Evolutionary conservation across 768 basidiomycete genomes (phyloP), one percentile per base, ranked within the genome.

Genomic region (Boletales sp.): DNA sequence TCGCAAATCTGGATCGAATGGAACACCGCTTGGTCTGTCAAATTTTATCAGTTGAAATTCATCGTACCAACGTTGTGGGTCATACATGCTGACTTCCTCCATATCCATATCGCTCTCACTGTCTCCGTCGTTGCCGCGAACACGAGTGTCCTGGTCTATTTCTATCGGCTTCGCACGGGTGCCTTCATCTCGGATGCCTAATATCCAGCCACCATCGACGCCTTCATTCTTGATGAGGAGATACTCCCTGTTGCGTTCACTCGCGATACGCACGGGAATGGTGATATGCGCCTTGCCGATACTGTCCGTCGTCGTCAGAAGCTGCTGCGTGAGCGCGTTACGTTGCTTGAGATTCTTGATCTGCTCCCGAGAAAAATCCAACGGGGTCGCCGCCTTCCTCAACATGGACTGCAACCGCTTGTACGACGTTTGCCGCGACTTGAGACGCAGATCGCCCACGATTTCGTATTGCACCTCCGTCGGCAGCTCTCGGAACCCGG

Each of bases 401-500:
- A 95, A 74, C 96, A 99, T 99, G 49, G 86, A 85, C 61, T 96
- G 88, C 40, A 98, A 72, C 4, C 96, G 88, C 31, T 83, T 84
- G 71, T 94, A 87, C 9, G 92, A 95, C 12, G 91, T 94, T 69
- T 97, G 94, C 4, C 96, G 81, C 1, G 94, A 97, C 68, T 93
- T 94, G 49, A 96, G 75, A 4, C 96, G 83, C 42, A 98, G 74
- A 72, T 99, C 96, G 46, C 95, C 94, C 32, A 98, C 85, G 57
- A 99, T 95, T 72, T 99, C 96, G 69, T 98, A 99, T 60, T 99
- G 93, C 18, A 96, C 83, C 66, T 98, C 94, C 0, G 92, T 95
- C 3, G 96, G 94, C 3, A 98, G 80, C 54, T 91, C 89, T 19
- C 86, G 81, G 65, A 99, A 99, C 17, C 86, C 90, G 5, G 90